Conservation (phyloP, 768 basidiomycete genomes). For the Panellus pusillus region DNA sequence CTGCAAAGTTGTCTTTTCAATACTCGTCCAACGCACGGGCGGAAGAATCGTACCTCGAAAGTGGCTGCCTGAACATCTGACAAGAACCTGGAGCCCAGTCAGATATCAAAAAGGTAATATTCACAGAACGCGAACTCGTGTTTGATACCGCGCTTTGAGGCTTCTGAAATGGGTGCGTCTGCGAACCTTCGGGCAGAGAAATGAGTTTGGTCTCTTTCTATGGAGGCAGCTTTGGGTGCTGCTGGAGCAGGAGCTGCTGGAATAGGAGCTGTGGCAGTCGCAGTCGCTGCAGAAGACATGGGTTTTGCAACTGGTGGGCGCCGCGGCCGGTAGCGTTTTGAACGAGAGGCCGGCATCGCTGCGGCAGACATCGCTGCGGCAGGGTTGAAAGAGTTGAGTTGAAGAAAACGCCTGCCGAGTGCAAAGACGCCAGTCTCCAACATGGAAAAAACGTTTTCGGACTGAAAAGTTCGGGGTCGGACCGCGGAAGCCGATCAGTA, state of each 20-base stretch:
- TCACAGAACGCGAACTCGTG: constrained; percentile 38
- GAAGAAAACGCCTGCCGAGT: background rate
- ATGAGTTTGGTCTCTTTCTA: constrained; percentile 17
- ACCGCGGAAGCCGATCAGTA: background rate
- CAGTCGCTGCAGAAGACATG: constrained; percentile 14
- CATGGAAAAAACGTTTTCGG: too few species aligned
- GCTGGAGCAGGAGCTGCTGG: background rate
- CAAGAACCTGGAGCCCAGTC: constrained; percentile 33
- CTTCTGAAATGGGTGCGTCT: constrained; percentile 39
- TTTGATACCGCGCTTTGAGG: constrained; percentile 40
- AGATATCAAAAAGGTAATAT: background rate
- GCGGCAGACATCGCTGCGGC: constrained; percentile 2
- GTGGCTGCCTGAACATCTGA: constrained; percentile 50
- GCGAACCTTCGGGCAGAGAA: constrained; percentile 32
- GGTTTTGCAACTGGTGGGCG: background rate
- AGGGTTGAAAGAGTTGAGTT: background rate
- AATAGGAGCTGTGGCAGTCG: background rate
- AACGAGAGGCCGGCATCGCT: constrained; percentile 14
- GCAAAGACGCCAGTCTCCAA: too few species aligned
- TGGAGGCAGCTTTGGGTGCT: background rate
- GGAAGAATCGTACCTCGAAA: constrained; percentile 31
- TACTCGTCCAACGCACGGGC: background rate
- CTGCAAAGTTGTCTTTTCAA: constrained; percentile 23
- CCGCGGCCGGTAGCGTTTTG: constrained; percentile 10
- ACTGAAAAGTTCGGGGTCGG: background rate